Conservation (phyloP, 345 rosid genomes). For the Citrus maxima region DNA sequence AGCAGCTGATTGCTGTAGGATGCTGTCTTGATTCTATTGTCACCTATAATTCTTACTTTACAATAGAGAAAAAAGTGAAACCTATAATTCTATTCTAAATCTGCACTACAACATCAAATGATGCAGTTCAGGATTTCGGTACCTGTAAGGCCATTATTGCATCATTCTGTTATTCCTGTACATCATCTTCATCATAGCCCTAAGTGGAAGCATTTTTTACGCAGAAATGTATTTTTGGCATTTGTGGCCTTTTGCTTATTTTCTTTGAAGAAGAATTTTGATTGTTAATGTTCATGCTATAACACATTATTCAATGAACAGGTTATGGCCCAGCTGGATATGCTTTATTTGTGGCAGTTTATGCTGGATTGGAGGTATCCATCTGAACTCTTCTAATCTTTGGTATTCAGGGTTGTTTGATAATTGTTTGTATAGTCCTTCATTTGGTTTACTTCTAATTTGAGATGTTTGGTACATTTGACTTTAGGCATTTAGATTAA, state of each 20-base stretch:
- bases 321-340: conserved; percentile 97
- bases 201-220: neutral
- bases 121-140: neutral
- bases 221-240: neutral
- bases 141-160: neutral
- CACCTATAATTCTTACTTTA: neutral
- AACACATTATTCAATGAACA: conserved; percentile 26
- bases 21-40: neutral
- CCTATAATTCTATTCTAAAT: neutral
- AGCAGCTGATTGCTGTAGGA: neutral
- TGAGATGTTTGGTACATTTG: neutral
- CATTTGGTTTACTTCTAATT: neutral
- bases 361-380: conserved; percentile 92
- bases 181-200: neutral
- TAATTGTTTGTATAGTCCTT: neutral
- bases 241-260: neutral
- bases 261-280: neutral
- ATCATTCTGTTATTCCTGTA: neutral
- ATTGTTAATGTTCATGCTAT: conserved; percentile 3
- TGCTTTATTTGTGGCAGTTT: conserved; percentile 84
- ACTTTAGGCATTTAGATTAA: neutral
- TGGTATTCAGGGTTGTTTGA: neutral
- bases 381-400: conserved; percentile 8
- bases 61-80: neutral
- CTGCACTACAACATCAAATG: neutral